These are phyloP conservation scores for Sporothrix brunneoviolacea DNA, from an alignment of 2,329 filamentous ascomycete genomes.

Conservation along the genomic window DNA sequence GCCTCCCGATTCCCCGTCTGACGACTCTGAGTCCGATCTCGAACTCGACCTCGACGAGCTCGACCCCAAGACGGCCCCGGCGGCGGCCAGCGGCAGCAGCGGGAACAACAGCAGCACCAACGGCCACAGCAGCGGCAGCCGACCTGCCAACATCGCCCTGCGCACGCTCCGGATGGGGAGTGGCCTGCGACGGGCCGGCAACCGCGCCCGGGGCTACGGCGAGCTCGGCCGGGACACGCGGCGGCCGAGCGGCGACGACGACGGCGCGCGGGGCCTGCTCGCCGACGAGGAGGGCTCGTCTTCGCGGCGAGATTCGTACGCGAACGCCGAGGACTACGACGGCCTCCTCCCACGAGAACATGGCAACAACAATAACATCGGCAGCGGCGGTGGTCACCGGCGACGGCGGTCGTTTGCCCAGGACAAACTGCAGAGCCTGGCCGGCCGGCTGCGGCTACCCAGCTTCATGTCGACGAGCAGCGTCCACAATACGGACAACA, in stretches of 20 bases:
- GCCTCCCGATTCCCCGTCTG: slow-evolving; percentile 56
- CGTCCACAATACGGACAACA: slow-evolving; percentile 27
- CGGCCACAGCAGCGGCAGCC: slow-evolving; percentile 13
- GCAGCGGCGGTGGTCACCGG: slow-evolving; percentile 25
- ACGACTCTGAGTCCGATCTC: slow-evolving; percentile 72
- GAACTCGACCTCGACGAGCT: slow-evolving; percentile 75
- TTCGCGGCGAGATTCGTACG: slow-evolving; percentile 50
- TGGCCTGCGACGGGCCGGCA: slow-evolving; percentile 50
- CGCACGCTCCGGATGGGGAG: slow-evolving; percentile 64
- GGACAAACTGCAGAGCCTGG: slow-evolving; percentile 37
- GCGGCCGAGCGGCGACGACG: slow-evolving; percentile 40
- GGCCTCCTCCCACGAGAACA: slow-evolving; percentile 74
- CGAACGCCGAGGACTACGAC: slow-evolving; percentile 61
- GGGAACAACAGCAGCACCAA: background rate
- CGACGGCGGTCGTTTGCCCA: slow-evolving; percentile 32
- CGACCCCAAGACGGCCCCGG: slow-evolving; percentile 45
- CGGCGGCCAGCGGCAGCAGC: background rate
- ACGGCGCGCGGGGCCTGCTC: slow-evolving; percentile 31
- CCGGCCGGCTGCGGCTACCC: slow-evolving; percentile 54
- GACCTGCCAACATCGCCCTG: slow-evolving; percentile 59
- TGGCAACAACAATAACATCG: too few species aligned
- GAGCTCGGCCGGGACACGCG: slow-evolving; percentile 52
- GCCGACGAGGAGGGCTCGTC: slow-evolving; percentile 34
- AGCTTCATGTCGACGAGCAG: slow-evolving; percentile 53
- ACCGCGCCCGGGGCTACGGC: slow-evolving; percentile 51